Conservation (phyloP, 164 flowering plant genomes). For the Piper betle region DNA sequence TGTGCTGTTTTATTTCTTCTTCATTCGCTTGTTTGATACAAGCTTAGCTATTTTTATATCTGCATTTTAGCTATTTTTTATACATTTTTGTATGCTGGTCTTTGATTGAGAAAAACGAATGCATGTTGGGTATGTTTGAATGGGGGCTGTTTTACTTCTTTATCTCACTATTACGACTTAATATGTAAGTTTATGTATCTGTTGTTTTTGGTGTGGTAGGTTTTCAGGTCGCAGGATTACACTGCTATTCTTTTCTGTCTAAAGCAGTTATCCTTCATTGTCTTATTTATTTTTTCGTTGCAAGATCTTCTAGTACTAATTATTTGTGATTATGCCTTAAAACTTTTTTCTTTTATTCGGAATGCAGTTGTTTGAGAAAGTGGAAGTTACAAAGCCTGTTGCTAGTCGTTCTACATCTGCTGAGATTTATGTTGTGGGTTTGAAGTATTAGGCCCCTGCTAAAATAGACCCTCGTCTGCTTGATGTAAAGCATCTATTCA, state of each 20-base stretch:
- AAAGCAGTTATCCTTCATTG: constrained; percentile 39
- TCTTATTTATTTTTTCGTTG: neutral
- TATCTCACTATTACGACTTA: no score
- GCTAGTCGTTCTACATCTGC: constrained; percentile 93
- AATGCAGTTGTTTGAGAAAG: constrained; percentile 87
- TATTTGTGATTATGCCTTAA: neutral
- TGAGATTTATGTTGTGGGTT: constrained; percentile 65
- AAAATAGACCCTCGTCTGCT: constrained; percentile 95
- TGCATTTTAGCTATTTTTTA: no score
- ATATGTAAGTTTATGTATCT: neutral
- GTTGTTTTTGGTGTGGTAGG: constrained; percentile 26
- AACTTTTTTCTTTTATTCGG: neutral
- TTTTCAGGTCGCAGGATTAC: constrained; percentile 95
- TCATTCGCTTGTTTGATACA: no score
- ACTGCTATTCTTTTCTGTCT: constrained; percentile 74
- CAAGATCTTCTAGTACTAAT: neutral
- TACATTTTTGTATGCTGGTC: no score
- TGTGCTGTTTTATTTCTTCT: no score
- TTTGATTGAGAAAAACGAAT: no score
- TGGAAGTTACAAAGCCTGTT: constrained; percentile 75
- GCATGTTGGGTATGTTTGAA: no score
- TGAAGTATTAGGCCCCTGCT: constrained; percentile 84
- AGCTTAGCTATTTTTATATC: no score
- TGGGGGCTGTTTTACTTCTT: neutral
- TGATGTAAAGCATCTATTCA: constrained; percentile 68